These are phyloP conservation scores for Teratosphaeriaceae sp. DNA, from an alignment of 2,329 filamentous ascomycete genomes.

Conservation along the genomic window DNA sequence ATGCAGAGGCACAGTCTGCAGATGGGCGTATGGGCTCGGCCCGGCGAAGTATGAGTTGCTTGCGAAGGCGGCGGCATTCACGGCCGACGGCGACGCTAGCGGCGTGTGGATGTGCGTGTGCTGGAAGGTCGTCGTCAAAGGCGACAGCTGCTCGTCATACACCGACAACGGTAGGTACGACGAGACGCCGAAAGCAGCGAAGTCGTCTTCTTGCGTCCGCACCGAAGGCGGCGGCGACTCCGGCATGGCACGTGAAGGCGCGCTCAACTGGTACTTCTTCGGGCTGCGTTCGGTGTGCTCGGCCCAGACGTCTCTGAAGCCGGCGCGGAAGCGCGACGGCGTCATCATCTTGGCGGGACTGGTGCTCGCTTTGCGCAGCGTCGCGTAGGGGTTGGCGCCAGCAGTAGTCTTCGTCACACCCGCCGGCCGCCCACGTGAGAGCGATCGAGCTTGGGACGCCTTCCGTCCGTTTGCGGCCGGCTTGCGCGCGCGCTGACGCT, in stretches of 20 bases:
- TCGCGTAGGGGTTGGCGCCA: slow-evolving; percentile 18
- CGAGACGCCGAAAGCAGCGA: slow-evolving; percentile 27
- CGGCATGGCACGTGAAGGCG: slow-evolving; percentile 35
- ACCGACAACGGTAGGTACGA: slow-evolving; percentile 13
- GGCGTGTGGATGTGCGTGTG: slow-evolving; percentile 26
- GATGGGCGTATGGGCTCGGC: slow-evolving; percentile 15
- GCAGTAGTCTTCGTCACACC: slow-evolving; percentile 25
- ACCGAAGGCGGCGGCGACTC: slow-evolving; percentile 42
- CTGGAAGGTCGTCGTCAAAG: slow-evolving; percentile 25
- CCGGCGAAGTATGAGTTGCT: slow-evolving; percentile 19
- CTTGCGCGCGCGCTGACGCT: slow-evolving; percentile 19
- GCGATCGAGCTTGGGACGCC: slow-evolving; percentile 21
- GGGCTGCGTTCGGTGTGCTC: slow-evolving; percentile 40
- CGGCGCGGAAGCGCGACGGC: slow-evolving; percentile 40
- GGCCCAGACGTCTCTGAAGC: slow-evolving; percentile 46
- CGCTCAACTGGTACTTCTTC: slow-evolving; percentile 45
- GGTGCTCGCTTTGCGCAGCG: slow-evolving; percentile 24
- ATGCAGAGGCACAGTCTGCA: slow-evolving; percentile 21
- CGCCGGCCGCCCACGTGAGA: slow-evolving; percentile 27
- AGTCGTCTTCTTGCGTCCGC: slow-evolving; percentile 33
- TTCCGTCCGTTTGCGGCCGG: slow-evolving; percentile 26
- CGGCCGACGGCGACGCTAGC: slow-evolving; percentile 19
- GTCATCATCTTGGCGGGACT: slow-evolving; percentile 48
- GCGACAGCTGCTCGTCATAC: slow-evolving; percentile 25
- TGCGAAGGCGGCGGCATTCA: slow-evolving; percentile 5